Evolutionary conservation across 108 stramenopile genomes (phyloP).

Genomic region (Nitzschia putrida): DNA sequence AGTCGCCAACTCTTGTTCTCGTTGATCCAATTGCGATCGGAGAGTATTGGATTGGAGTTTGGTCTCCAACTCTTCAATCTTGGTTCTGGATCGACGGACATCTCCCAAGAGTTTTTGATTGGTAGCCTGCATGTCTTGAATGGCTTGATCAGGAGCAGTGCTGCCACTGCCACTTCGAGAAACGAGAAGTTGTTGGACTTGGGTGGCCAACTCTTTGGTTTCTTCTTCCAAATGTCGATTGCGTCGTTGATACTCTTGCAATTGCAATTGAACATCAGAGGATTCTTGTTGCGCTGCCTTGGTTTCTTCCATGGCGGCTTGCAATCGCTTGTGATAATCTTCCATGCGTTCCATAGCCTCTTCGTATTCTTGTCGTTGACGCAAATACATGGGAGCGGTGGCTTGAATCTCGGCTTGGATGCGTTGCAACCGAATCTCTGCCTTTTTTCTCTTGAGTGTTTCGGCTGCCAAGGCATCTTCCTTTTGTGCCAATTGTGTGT

Average conservation of each 20-base stretch:
- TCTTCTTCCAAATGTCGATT: slow-evolving; percentile 55
- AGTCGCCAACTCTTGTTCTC: slow-evolving; percentile 51
- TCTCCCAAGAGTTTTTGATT: slow-evolving; percentile 77
- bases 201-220: slow-evolving; percentile 73
- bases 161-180: slow-evolving; percentile 30
- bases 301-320: slow-evolving; percentile 69
- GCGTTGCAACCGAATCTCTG: slow-evolving; percentile 60
- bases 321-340: slow-evolving; percentile 58
- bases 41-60: slow-evolving; percentile 53
- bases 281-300: slow-evolving; percentile 52
- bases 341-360: slow-evolving; percentile 67
- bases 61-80: slow-evolving; percentile 60
- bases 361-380: slow-evolving; percentile 81
- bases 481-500: slow-evolving; percentile 61
- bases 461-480: slow-evolving; percentile 69
- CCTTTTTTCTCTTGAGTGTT: slow-evolving; percentile 52
- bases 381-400: slow-evolving; percentile 68
- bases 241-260: slow-evolving; percentile 43
- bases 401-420: slow-evolving; percentile 71
- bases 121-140: slow-evolving; percentile 70
- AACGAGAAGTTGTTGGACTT: slow-evolving; percentile 76
- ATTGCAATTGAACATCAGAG: slow-evolving; percentile 54
- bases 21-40: slow-evolving; percentile 49
- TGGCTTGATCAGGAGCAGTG: slow-evolving; percentile 18
- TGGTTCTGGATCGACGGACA: slow-evolving; percentile 52